Evolutionary conservation across 257 asterid genomes (phyloP), one percentile per base, ranked within the genome.

Genomic region (Eucommia ulmoides): DNA sequence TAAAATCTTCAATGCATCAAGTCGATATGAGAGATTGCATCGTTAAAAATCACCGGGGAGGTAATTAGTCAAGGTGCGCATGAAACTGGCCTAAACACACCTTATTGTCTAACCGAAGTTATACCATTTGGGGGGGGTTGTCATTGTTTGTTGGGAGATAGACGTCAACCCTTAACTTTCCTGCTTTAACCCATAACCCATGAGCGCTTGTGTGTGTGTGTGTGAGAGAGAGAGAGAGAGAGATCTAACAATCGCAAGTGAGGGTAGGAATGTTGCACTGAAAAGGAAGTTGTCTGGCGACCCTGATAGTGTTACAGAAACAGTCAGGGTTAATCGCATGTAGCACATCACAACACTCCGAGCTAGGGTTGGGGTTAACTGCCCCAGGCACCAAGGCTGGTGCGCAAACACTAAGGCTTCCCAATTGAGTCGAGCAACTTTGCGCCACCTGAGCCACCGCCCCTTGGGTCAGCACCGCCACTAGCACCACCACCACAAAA

Each of bases 241-340:
- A 6, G 12, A 29, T 56, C 41, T 44, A n/a, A 65, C 64, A 61
- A 41, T 49, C 23, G 20, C 79, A 73, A 25, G 58, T 14, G 72
- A 79, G 51, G 45, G 76, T 46, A 33, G 83, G 72, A 67, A 79
- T 73, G 68, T 72, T 75, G 83, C 87, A 79, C 19, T 41, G 77
- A 18, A 80, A 12, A 0, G 87, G 83, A 38, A 78, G 64, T 12
- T 59, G 82, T 19, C 73, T 26, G 14, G 76, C 75, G 41, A 75
- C 67, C 45, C 67, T 50, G 11, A 75, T 1, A 22, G 80, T 66
- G 72, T 16, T 67, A 61, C 88, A 78, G 12, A 72, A 45, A 52
- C 77, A 71, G 9, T 59, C 74, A 16, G 41, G 65, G 26, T 58
- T 59, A 35, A 71, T 24, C 19, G 65, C 49, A n/a, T 51, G 64